Base-by-base conservation (phyloP, 768 basidiomycete genomes). In the Megacollybia marginata region DNA sequence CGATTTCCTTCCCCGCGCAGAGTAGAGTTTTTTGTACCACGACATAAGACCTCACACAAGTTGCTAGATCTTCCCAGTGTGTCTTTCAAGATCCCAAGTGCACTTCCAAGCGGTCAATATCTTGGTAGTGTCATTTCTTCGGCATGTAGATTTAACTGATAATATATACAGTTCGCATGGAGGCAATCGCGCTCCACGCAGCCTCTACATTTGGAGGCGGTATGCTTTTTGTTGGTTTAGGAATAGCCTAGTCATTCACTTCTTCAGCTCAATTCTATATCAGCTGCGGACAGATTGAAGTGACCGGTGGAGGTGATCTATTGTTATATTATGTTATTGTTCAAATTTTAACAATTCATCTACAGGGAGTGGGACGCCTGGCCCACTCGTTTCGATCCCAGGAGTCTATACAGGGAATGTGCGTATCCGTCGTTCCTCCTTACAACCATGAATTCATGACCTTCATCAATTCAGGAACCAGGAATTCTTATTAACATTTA, bases 1-100 rank as follows among this genome's bases (percentile, higher is more conserved):
- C 62, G 44, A 78, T 77, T 61, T 64, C 64, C 42, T 78, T 68
- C 64, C 76, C 75, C 33, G 66, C 73, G 31, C 56, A 70, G 51
- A 70, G 72, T 66, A 49, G 46, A 60, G 55, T 13, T 36, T 32
- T 15, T 38, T 42, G 48, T 46, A 52, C 46, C 40, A 12, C 19
- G 15, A 15, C 4, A 31, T 2, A 1, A 50, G 23, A 20, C 47
- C 16, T 47, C 2, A 33, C 36, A 8, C 20, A 48, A 13, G 13
- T 42, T 2, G 38, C 15, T 50, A 62, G 65, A 58, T 46, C 20
- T 64, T 13, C 53, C 62, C 36, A 57, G 58, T 20, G 63, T 70
- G 42, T 63, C 61, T 16, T 73, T 73, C 61, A 65, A 64, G 1
- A 53, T 74, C 23, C 73, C 73, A 0, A 59, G 59, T 35, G 54